These are phyloP conservation scores for Gossypium sturtianum DNA, from an alignment of 345 rosid genomes.

Conservation along the genomic window DNA sequence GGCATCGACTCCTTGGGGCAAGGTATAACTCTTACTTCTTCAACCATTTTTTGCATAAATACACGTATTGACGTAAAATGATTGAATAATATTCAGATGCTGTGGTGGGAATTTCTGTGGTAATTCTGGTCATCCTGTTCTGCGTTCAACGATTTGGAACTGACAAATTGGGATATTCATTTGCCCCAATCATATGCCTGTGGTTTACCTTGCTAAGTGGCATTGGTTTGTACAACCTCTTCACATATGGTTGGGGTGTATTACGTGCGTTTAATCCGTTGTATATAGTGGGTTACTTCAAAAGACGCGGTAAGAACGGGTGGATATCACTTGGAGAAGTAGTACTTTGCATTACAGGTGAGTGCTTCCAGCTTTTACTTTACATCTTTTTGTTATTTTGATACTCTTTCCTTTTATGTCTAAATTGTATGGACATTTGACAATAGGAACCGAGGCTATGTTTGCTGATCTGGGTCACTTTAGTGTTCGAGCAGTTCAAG, in stretches of 20 bases:
- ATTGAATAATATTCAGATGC: slow-evolving; percentile 35
- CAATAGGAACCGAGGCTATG: slow-evolving; percentile 73
- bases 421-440: not conserved
- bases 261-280: slow-evolving; percentile 63
- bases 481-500: slow-evolving; percentile 63
- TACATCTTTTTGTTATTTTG: not conserved
- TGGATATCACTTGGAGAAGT: slow-evolving; percentile 79
- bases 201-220: slow-evolving; percentile 58
- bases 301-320: slow-evolving; percentile 36
- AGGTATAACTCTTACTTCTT: slow-evolving; percentile 27
- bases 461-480: slow-evolving; percentile 89
- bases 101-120: slow-evolving; percentile 59
- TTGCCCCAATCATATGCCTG: slow-evolving; percentile 52
- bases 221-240: slow-evolving; percentile 59
- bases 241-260: slow-evolving; percentile 47
- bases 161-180: slow-evolving; percentile 58
- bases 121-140: slow-evolving; percentile 48
- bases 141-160: slow-evolving; percentile 57
- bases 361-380: not conserved
- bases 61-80: not conserved
- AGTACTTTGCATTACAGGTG: slow-evolving; percentile 68
- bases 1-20: slow-evolving; percentile 59
- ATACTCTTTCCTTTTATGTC: too few relatives aligned
- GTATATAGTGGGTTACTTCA: slow-evolving; percentile 50
- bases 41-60: too few relatives aligned